Base-by-base conservation (phyloP, 495 filamentous ascomycete species). In the Filosporella fistucella region DNA sequence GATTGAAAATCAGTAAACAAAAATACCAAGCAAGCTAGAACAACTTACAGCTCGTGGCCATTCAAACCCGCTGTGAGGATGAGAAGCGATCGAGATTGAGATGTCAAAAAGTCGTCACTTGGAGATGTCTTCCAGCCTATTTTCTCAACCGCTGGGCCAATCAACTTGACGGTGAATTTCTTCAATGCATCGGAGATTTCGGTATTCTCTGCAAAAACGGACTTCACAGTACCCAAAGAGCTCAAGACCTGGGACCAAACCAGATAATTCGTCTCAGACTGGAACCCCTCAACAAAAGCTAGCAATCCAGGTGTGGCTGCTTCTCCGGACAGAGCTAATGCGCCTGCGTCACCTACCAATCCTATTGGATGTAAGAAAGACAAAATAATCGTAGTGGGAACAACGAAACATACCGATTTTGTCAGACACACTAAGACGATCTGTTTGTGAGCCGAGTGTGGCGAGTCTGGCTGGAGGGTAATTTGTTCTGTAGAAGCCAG, bases 401-500 rank as follows among this genome's bases (percentile, higher is more conserved):
- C 1, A 48, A 95, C 9, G 17, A 74, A 6, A 86, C 89, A 22
- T 45, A 47, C 54, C 54, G 58, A 96, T 91, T 67, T 90, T 93
- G 67, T 98, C 93, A 63, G 90, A 81, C 17, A 84, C 80, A 47
- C 80, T 85, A 32, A 98, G 71, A 28, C 81, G 76, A 47, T 83
- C 71, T 30, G 84, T 79, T 36, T 83, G 80, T 37, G 81, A 75
- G 40, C 91, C 86, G 29, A 98, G 83, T 61, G 88, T 83, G 14
- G 74, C 78, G 26, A 98, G 77, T 16, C 90, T 79, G 24, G 74
- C 70, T 35, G 88, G 81, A 9, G 93, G 86, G 56, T 95, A 94
- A 64, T 94, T 95, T 21, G 89, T 93, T 34, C 91, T 75, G 64
- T 95, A 98, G 68, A 96, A 96, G 11, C 90, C 93, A 40, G 82